Evolutionary conservation across 371 early-diverging fungal species (phyloP), one percentile per base, ranked within the genome.

Genomic region (Nosema muscidifuracis): DNA sequence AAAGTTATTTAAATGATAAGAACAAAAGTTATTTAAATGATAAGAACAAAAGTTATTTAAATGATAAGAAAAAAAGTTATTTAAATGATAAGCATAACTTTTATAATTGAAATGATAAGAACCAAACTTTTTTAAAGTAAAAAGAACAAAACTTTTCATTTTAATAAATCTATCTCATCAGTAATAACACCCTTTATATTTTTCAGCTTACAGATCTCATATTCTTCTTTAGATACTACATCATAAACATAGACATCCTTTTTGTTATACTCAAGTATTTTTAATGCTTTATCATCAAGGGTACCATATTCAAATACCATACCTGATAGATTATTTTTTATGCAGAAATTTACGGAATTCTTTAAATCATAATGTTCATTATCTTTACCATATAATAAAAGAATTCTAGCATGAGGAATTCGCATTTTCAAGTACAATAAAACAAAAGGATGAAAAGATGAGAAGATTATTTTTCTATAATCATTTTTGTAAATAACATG

Each of bases 401-500:
- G 50, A 63, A 69, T 42, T 26, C 13, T 42, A 26, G 31, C 42
- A 4, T 51, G 33, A 34, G 71, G 70, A 51, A 34, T 16, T 18
- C 18, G 10, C 42, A 44, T 40, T 31, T 65, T 75, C 16, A 75
- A 0, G 30, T 57, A 30, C 3, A 65, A 10, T 6, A 64, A 38
- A 26, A 64, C 26, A 4, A 22, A 31, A 2, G 65, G 71, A 20
- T 22, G 26, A 56, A 75, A 75, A n/a, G 76, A 71, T 15, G 71
- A 53, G 47, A 70, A 71, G 18, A 70, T n/a, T 33, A 75, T 24
- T 20, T 57, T 64, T 42, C 38, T 56, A 43, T 15, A 62, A n/a
- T 55, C 7, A n/a, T 44, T 62, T 44, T 22, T 55, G 7, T 40
- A 22, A 13, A 57, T 34, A 10, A 60, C 26, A 16, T 50, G 36